Evolutionary conservation across 768 basidiomycete genomes (phyloP).

Genomic region (Kwoniella mangroviensis): DNA sequence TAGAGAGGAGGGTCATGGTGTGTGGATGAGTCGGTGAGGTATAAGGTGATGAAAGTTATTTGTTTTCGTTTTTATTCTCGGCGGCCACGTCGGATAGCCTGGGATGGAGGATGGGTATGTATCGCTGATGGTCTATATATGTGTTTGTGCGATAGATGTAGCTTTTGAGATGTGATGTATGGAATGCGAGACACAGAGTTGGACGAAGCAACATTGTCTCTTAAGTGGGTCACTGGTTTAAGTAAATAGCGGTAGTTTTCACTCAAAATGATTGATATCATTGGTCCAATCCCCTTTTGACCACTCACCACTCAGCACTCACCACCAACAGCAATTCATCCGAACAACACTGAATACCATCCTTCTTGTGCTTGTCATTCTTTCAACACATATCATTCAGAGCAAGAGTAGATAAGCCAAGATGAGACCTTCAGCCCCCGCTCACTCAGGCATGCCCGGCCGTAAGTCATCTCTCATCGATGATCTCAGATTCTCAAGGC

Average conservation of each 20-base stretch:
- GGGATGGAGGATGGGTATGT: too few relatives aligned
- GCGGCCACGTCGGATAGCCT: neutral
- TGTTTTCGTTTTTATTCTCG: neutral
- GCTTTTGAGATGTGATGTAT: too few relatives aligned
- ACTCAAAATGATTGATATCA: slow-evolving; percentile 14
- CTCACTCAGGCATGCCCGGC: slow-evolving; percentile 76
- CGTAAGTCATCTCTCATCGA: slow-evolving; percentile 62
- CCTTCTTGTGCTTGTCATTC: neutral
- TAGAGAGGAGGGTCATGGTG: slow-evolving; percentile 79
- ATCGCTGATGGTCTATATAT: too few relatives aligned
- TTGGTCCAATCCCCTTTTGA: slow-evolving; percentile 6
- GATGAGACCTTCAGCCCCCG: slow-evolving; percentile 61
- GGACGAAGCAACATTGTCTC: neutral
- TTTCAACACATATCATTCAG: neutral
- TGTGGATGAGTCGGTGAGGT: neutral
- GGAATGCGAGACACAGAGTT: neutral
- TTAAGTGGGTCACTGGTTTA: neutral
- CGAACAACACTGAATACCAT: neutral
- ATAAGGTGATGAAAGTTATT: neutral
- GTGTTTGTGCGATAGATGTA: too few relatives aligned
- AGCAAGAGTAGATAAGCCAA: slow-evolving; percentile 38
- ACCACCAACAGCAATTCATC: neutral
- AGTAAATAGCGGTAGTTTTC: neutral
- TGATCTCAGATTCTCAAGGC: neutral
- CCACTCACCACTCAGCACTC: neutral